These are phyloP conservation scores for Zygoascus flipseniorum DNA, from an alignment of 805 yeast species.

Conservation along the genomic window DNA sequence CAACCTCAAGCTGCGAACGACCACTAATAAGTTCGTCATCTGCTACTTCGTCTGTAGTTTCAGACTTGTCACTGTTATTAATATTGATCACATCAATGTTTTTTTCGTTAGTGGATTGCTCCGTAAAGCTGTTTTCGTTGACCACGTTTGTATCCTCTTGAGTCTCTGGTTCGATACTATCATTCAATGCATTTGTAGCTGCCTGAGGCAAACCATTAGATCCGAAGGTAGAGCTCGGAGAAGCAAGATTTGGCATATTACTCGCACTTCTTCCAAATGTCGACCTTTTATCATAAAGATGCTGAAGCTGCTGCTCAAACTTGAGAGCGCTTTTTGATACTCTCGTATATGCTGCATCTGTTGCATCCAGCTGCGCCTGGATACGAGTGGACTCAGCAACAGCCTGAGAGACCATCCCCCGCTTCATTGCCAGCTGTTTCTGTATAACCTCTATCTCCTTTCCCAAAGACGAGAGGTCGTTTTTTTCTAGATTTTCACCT, in stretches of 20 bases:
- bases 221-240: too few species aligned
- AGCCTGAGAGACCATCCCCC: neutral
- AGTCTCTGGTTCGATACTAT: too few species aligned
- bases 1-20: too few species aligned
- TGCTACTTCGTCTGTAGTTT: too few species aligned
- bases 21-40: too few species aligned
- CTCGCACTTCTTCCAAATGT: neutral
- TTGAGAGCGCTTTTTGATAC: neutral
- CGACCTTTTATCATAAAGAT: neutral
- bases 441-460: neutral
- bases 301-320: neutral
- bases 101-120: neutral
- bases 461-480: too few species aligned
- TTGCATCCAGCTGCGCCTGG: neutral
- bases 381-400: neutral
- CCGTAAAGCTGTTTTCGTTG: neutral
- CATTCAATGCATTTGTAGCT: too few species aligned
- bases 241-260: neutral
- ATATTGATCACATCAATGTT: neutral
- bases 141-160: neutral
- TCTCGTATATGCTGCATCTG: neutral
- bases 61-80: too few species aligned
- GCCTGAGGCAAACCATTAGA: too few species aligned
- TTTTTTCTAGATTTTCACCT: neutral
- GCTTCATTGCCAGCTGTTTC: neutral